These are phyloP conservation scores for Lasiosphaeris hirsuta DNA, from an alignment of 495 filamentous ascomycete genomes.

Conservation along the genomic window DNA sequence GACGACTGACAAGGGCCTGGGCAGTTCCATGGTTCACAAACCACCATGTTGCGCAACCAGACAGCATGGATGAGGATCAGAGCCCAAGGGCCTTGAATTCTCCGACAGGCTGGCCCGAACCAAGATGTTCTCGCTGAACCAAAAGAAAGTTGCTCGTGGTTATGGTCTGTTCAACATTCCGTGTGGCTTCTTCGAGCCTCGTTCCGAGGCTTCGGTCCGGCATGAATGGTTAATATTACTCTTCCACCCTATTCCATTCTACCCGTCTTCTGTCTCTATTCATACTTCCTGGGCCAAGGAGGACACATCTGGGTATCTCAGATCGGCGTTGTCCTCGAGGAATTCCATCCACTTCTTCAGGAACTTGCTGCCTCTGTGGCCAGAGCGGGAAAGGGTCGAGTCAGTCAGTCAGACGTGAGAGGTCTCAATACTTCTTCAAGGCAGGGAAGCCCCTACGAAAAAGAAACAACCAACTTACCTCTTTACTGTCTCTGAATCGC, in stretches of 20 bases:
- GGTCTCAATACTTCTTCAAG: background rate
- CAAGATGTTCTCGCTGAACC: background rate
- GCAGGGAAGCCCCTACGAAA: background rate
- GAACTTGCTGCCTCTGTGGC: constrained; percentile 68
- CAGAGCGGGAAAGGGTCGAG: constrained; percentile 17
- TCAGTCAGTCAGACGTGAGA: constrained; percentile 13
- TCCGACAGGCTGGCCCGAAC: constrained; percentile 6
- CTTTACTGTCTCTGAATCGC: constrained; percentile 88
- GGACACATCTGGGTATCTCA: constrained; percentile 74
- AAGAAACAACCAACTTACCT: constrained; percentile 51
- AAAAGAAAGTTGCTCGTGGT: background rate
- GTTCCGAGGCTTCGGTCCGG: background rate
- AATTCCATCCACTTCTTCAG: constrained; percentile 86
- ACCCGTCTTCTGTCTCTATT: background rate
- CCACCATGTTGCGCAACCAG: constrained; percentile 4
- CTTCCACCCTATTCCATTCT: background rate
- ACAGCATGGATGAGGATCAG: constrained; percentile 3
- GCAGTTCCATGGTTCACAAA: background rate
- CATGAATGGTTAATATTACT: background rate
- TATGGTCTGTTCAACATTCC: background rate
- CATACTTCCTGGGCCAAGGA: constrained; percentile 42
- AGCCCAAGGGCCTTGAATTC: constrained; percentile 4
- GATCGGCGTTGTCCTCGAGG: constrained; percentile 78
- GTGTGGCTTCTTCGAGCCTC: background rate
- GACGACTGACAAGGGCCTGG: background rate